Percentiles rank a stretch among this genome's conserved stretches.
Evolutionary conservation across 495 filamentous ascomycete genomes (phyloP).

Genomic region (Penicillium desertorum): DNA sequence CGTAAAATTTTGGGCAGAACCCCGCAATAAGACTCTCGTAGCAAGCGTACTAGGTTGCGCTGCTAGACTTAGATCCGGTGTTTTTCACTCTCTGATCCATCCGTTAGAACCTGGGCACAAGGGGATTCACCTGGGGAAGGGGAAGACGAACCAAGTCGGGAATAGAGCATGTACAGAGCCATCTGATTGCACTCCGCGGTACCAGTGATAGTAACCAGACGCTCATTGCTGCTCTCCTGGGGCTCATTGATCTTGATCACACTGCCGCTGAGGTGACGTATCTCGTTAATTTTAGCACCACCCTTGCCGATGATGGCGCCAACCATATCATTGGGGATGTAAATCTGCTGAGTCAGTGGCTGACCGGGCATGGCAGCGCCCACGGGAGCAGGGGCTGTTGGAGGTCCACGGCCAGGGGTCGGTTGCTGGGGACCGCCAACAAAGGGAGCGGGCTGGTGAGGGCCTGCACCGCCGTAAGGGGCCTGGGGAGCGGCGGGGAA

Average conservation of each 20-base stretch:
- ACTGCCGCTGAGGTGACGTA: slow-evolving; percentile 91
- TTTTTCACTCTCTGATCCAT: slow-evolving; percentile 73
- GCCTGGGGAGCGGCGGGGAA: slow-evolving; percentile 68
- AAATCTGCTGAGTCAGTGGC: slow-evolving; percentile 96
- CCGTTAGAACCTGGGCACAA: slow-evolving; percentile 17
- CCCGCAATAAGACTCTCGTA: slow-evolving; percentile 15
- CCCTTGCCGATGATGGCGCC: slow-evolving; percentile 99
- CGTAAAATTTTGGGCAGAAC: slow-evolving; percentile 32
- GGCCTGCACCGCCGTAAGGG: slow-evolving; percentile 70
- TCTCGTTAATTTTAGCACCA: slow-evolving; percentile 99
- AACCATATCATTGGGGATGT: slow-evolving; percentile 99
- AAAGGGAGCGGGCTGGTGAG: slow-evolving; percentile 69
- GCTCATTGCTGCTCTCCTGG: slow-evolving; percentile 97
- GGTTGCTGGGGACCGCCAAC: slow-evolving; percentile 58
- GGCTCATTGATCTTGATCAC: slow-evolving; percentile 99
- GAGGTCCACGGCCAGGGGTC: slow-evolving; percentile 48
- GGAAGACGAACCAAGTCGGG: slow-evolving; percentile 77
- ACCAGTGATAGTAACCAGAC: slow-evolving; percentile 94
- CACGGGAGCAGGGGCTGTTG: slow-evolving; percentile 64
- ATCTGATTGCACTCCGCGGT: slow-evolving; percentile 98
- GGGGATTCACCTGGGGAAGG: slow-evolving; percentile 12
- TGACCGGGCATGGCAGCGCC: slow-evolving; percentile 76
- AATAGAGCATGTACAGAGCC: slow-evolving; percentile 98
- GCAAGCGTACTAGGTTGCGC: slow-evolving; percentile 11
- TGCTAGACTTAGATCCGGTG: slow-evolving; percentile 59